Evolutionary conservation across 305 asterid genomes (phyloP), one percentile per base, ranked within the genome.

Genomic region (Stenogyne calaminthoides): DNA sequence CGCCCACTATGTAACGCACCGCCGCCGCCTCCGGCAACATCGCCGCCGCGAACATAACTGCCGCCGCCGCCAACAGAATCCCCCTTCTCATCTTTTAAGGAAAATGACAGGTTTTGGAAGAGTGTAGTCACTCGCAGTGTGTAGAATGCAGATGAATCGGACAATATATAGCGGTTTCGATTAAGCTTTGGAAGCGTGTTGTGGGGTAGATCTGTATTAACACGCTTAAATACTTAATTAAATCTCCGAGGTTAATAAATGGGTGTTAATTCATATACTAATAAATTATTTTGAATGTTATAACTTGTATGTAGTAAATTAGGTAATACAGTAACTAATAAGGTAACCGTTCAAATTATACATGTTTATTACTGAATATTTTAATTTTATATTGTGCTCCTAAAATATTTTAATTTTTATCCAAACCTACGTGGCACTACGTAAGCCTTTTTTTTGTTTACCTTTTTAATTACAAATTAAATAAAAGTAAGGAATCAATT

Each of bases 21-120:
- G 95, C 87, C 54, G 89, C 86, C 25, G 71, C 93, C 81, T 83
- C 86, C 68, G 90, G 86, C 65, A 87, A 19, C 91, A 90, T 78
- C 47, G 69, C 86, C 69, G 86, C 76, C 79, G 87, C 88, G 29
- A 81, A 83, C 67, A 82, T n/a, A 19, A 92, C 76, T 63, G 72
- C 78, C 79, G 49, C 64, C 73, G 85, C 89, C 76, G 72, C 81
- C 72, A 79, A 71, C 57, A 22, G 52, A 64, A 72, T 12, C 18
- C 81, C 40, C 51, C 78, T 72, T 44, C 40, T 52, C 7, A 75
- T 14, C n/a, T 69, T 73, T 55, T 4, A 10, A 14, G 54, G 54
- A 46, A 46, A 46, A 46, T 14, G 54, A 46, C 54, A 46, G 32
- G 14, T 61, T 52, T 51, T 19, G 20, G 18, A 36, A 76, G 44